These are phyloP conservation scores for Pseudogymnoascus sp. DNA, from an alignment of 2,329 filamentous ascomycete species.

Conservation along the genomic window DNA sequence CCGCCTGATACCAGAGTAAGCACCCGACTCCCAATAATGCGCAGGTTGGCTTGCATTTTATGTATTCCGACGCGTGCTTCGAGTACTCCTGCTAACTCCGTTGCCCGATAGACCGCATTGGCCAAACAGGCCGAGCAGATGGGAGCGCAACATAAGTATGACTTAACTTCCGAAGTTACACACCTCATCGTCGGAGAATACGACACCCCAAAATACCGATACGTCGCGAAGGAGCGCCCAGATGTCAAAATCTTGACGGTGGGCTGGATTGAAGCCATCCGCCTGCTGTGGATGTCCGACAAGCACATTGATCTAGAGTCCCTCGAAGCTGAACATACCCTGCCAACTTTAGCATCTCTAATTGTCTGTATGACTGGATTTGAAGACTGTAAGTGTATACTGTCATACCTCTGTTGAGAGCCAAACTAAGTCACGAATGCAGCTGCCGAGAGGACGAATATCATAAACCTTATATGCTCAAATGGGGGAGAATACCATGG, in stretches of 20 bases:
- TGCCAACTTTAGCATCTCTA: conserved; percentile 57
- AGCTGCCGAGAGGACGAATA: conserved; percentile 60
- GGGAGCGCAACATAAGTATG: conserved; percentile 79
- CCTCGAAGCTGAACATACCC: conserved; percentile 59
- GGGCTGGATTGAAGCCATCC: conserved; percentile 78
- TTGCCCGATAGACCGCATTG: conserved; percentile 41
- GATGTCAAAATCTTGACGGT: conserved; percentile 78
- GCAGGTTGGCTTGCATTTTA: conserved; percentile 30
- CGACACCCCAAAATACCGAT: conserved; percentile 88
- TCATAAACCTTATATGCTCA: conserved; percentile 56
- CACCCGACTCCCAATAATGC: conserved; percentile 20
- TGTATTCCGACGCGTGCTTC: not conserved
- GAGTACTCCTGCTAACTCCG: conserved; percentile 12
- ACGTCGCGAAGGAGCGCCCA: conserved; percentile 80
- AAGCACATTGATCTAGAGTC: conserved; percentile 63
- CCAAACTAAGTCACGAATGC: conserved; percentile 25
- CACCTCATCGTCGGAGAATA: conserved; percentile 88
- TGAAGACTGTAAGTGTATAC: conserved; percentile 55
- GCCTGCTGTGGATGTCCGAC: conserved; percentile 72
- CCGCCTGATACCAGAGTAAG: conserved; percentile 69
- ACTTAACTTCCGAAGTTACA: conserved; percentile 92
- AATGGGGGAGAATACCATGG: conserved; percentile 80
- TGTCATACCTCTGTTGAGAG: conserved; percentile 10
- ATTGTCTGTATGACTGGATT: conserved; percentile 65
- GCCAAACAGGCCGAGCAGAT: conserved; percentile 65